Percentiles rank a stretch among this genome's conserved stretches.
Evolutionary conservation across 108 stramenopile species (phyloP).

Genomic region (Pseudonitzschia delicatissima): DNA sequence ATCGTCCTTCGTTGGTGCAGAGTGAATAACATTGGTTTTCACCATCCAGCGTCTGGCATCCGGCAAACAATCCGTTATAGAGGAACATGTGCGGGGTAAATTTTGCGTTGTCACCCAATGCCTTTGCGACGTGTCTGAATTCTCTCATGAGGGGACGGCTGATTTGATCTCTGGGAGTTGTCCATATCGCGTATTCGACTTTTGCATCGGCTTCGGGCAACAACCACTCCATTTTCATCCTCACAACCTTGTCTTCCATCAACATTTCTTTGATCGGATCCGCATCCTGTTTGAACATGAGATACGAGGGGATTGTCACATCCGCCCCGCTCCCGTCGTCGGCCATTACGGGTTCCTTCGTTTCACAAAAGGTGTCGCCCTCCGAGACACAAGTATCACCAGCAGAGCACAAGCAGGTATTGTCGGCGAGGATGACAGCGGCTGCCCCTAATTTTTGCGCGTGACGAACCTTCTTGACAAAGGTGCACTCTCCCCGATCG

Average conservation of each 20-base stretch:
- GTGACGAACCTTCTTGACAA: conserved; percentile 83
- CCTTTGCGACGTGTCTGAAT: conserved; percentile 76
- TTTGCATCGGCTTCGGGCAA: conserved; percentile 83
- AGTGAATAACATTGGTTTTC: conserved; percentile 50
- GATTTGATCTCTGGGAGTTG: conserved; percentile 72
- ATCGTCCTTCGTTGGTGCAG: conserved; percentile 75
- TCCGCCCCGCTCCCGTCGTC: conserved; percentile 93
- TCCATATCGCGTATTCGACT: conserved; percentile 93
- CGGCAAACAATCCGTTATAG: conserved; percentile 70
- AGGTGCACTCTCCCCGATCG: conserved; percentile 90
- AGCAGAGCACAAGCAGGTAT: conserved; percentile 76
- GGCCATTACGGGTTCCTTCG: conserved; percentile 93
- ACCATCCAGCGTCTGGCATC: conserved; percentile 36
- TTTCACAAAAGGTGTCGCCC: conserved; percentile 30
- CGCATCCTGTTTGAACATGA: conserved; percentile 87
- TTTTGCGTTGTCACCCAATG: conserved; percentile 72
- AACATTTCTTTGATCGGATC: conserved; percentile 71
- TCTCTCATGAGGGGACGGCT: conserved; percentile 57
- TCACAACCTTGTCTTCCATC: conserved; percentile 53
- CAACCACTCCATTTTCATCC: conserved; percentile 84
- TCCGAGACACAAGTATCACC: conserved; percentile 25
- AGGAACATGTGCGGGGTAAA: conserved; percentile 90
- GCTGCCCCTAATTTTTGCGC: conserved; percentile 91
- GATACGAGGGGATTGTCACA: conserved; percentile 86
- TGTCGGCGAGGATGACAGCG: conserved; percentile 91